These are phyloP conservation scores for Pyricularia pennisetigena DNA, from an alignment of 2,329 filamentous ascomycete species.

Conservation along the genomic window DNA sequence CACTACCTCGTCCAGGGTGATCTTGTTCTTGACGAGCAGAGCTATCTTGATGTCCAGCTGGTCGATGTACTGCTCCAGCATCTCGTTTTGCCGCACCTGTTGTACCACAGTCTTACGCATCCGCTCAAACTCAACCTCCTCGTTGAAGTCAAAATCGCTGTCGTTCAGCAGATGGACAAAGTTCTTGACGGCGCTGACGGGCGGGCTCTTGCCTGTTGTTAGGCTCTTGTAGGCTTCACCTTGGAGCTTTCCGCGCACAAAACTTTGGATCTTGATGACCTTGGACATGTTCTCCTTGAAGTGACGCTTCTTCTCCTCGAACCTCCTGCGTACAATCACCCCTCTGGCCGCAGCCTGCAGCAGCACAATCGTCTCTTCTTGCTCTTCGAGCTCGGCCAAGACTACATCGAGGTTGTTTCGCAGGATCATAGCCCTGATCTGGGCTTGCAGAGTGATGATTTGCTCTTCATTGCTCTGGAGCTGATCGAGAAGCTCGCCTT, in stretches of 20 bases:
- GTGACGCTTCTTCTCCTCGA: slow-evolving; percentile 76
- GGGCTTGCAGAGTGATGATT: slow-evolving; percentile 61
- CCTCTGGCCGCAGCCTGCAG: slow-evolving; percentile 68
- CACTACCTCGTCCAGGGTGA: slow-evolving; percentile 94
- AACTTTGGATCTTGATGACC: slow-evolving; percentile 97
- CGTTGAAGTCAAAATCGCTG: slow-evolving; percentile 97
- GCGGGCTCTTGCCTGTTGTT: slow-evolving; percentile 91
- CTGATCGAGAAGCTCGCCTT: slow-evolving; percentile 54
- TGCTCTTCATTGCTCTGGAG: slow-evolving; percentile 59
- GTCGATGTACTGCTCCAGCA: slow-evolving; percentile 95
- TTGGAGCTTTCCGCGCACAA: slow-evolving; percentile 87
- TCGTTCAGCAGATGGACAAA: slow-evolving; percentile 97
- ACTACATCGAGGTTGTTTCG: slow-evolving; percentile 64
- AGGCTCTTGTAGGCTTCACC: slow-evolving; percentile 97
- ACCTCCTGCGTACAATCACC: slow-evolving; percentile 62
- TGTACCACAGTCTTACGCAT: slow-evolving; percentile 94
- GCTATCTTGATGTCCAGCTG: slow-evolving; percentile 99
- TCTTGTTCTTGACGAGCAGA: slow-evolving; percentile 97
- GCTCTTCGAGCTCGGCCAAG: slow-evolving; percentile 68
- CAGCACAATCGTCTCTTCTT: slow-evolving; percentile 67
- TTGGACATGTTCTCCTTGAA: slow-evolving; percentile 98
- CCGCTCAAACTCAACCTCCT: slow-evolving; percentile 94
- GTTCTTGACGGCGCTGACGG: slow-evolving; percentile 92
- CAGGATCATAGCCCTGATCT: slow-evolving; percentile 69
- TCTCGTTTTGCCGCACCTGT: slow-evolving; percentile 93